Evolutionary conservation across 1,284 basidiomycete genomes (phyloP), one percentile per base, ranked within the genome.

Genomic region (Moesziomyces globuligerus): DNA sequence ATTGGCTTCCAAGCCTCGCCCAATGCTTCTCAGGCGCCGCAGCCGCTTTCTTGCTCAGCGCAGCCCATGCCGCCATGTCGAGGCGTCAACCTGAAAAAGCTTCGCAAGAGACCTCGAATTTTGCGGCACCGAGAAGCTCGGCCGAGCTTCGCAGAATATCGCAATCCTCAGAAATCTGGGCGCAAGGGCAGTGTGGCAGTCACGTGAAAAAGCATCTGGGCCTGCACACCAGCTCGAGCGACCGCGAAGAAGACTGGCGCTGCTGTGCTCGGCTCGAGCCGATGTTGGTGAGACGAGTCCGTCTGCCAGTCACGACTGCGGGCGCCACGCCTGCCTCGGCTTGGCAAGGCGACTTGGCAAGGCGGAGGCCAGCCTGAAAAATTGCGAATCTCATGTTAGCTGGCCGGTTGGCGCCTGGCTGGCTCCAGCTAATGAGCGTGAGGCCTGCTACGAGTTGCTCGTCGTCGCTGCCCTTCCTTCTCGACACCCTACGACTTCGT

Each of bases 401-500:
- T 40, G 39, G 6, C 21, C 6, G 23, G 23, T 21, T 3, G 18
- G 20, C 37, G 36, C 3, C 17, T 18, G 29, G 26, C 43, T n/a
- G n/a, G n/a, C 39, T 26, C 7, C 32, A 18, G 38, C 26, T 7
- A 36, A 23, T 8, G 9, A 29, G 37, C 17, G 43, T 23, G 24
- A 8, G 26, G 37, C 38, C n/a, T 7, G 59, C 29, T 39, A 39
- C 38, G 23, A 52, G 43, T 32, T 56, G 42, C 26, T 52, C 64
- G 26, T 42, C 52, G 46, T 59, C 52, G 49, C 34, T 28, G 23
- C 34, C 44, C 34, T 52, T 49, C 58, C 65, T 61, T 68, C 47
- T 61, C 58, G 40, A 58, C 65, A 57, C 51, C 50, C 65, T 48
- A 61, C 64, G 52, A 60, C 58, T 56, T 52, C 36, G 59, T 70